These are phyloP conservation scores for Thalassiosira mediterranea DNA, from an alignment of 352 stramenopile species.

Conservation along the genomic window DNA sequence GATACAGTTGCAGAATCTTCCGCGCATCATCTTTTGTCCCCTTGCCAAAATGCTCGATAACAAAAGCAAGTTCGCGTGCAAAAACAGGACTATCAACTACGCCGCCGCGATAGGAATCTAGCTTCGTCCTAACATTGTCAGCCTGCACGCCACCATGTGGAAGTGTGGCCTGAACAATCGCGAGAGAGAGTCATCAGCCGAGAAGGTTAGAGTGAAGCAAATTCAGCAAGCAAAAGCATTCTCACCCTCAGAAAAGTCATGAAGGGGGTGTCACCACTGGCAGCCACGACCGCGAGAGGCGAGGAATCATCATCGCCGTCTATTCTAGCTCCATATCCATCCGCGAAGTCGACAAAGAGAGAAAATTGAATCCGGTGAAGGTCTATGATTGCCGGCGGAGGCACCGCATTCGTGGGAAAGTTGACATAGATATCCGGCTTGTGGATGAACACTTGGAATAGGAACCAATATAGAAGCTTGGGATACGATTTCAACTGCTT, in stretches of 20 bases:
- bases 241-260: constrained; percentile 57
- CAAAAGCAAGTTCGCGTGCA: constrained; percentile 77
- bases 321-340: constrained; percentile 18
- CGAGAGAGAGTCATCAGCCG: too few relatives aligned
- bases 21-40: constrained; percentile 56
- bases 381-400: constrained; percentile 63
- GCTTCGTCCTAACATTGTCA: constrained; percentile 53
- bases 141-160: constrained; percentile 66
- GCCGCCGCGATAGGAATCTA: constrained; percentile 56
- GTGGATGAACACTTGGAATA: constrained; percentile 67
- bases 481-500: constrained; percentile 63
- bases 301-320: too few relatives aligned
- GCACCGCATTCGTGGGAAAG: constrained; percentile 75
- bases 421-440: constrained; percentile 80
- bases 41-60: constrained; percentile 72
- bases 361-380: constrained; percentile 75
- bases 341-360: constrained; percentile 70
- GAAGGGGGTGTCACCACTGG: constrained; percentile 45
- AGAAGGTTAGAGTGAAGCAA: constrained; percentile 10
- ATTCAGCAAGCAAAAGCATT: constrained; percentile 2
- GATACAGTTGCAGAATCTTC: constrained; percentile 67
- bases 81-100: constrained; percentile 50
- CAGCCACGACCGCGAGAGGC: constrained; percentile 6
- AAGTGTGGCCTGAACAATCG: constrained; percentile 63
- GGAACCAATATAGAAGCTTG: constrained; percentile 78